Base-by-base conservation (phyloP, 768 basidiomycete species). In the Podaxis pistillaris region DNA sequence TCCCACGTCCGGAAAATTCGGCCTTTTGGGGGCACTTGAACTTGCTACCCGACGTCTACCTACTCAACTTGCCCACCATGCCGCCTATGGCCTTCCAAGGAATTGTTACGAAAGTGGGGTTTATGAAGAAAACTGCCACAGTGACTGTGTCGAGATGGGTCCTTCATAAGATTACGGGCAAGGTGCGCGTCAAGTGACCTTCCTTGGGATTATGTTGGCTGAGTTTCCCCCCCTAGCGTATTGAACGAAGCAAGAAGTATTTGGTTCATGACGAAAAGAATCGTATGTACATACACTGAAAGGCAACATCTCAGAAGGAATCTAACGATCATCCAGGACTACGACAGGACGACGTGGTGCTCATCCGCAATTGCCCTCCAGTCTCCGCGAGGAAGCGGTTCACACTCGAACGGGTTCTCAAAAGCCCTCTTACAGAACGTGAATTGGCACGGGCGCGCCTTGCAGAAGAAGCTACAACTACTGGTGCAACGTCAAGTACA, bases 61-160 rank as follows among this genome's bases (percentile, higher is more conserved):
- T 41, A 53, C 41, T 41, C 58, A 30, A 60, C 15, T 62, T 53
- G 49, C 62, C 38, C 56, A 70, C 60, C 58, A 93, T 93, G 91
- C 88, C 90, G 38, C 91, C 92, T 28, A 87, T 93, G 85, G 75
- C 86, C 15, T 83, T 94, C 66, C 80, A 80, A 24, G 92, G 92
- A 17, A 68, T 86, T 41, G 93, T 94, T 19, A 89, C 90, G 36
- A 93, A 91, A 73, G 88, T 84, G 22, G 91, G 93, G 8, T 84
- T 80, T 66, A 94, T 94, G 91, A 79, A 86, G 59, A 93, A 93
- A 72, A 94, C 92, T 0, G 92, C 83, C 13, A 94, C 93, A 0
- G 91, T 94, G 53, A 87, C 89, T 0, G 91, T 94, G 7, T 86
- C 88, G 24, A 83, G 92, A 61, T 85, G 81, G 78, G 79, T 89